phyloP scores from a whole-genome alignment of 164 flowering plant genomes.

The Vitis riparia region DNA sequence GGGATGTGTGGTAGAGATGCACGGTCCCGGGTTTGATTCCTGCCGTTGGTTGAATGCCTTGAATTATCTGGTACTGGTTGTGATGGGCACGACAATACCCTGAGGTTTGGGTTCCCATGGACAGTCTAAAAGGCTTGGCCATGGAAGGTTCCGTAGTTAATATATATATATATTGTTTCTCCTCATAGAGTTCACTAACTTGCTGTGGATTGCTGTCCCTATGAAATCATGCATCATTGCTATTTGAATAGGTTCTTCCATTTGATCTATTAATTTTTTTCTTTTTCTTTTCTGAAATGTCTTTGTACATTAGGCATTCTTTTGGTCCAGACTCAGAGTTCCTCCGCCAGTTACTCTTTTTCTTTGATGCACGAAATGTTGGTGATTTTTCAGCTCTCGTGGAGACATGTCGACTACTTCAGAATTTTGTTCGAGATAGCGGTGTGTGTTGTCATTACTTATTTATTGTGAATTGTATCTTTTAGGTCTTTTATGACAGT shows the following conservation, averaged over 20 bases:
- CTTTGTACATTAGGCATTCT: constrained; percentile 52
- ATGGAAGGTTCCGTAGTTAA: too few relatives aligned
- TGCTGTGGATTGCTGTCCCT: too few relatives aligned
- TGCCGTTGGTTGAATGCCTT: too few relatives aligned
- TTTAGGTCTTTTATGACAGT: background rate
- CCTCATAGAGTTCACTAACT: too few relatives aligned
- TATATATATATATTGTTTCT: too few relatives aligned
- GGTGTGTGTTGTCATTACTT: constrained; percentile 40
- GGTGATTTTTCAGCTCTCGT: constrained; percentile 68
- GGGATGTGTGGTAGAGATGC: too few relatives aligned
- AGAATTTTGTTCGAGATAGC: constrained; percentile 41
- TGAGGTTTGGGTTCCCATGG: too few relatives aligned
- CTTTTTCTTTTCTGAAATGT: background rate
- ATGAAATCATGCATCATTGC: background rate
- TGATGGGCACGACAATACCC: too few relatives aligned
- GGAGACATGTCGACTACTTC: constrained; percentile 70
- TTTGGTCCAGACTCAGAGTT: constrained; percentile 78
- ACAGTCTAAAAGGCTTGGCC: too few relatives aligned
- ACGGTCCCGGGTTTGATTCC: too few relatives aligned
- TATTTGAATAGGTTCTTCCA: background rate
- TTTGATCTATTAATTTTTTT: background rate
- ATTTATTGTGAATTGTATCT: background rate
- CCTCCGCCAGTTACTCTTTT: constrained; percentile 73
- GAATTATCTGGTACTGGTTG: too few relatives aligned
- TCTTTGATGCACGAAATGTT: constrained; percentile 60